Evolutionary conservation across 1,284 basidiomycete genomes (phyloP).

Genomic region (Cronartium quercuum): DNA sequence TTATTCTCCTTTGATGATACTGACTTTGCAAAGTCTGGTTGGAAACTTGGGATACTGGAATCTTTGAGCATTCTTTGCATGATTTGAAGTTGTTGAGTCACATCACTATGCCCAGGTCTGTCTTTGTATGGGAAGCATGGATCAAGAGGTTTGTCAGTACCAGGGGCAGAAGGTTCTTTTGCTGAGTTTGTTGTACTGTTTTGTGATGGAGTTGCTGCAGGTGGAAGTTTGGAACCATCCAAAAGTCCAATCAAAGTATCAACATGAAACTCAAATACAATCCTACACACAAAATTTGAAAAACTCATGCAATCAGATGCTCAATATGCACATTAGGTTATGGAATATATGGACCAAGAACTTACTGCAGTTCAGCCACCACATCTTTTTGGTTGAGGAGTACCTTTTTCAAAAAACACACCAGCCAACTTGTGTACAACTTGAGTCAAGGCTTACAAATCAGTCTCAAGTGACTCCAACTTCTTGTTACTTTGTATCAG

Average conservation of each 20-base stretch:
- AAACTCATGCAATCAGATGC: not conserved
- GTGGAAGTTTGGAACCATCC: not conserved
- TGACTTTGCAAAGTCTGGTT: conserved; percentile 10
- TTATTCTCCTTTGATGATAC: not conserved
- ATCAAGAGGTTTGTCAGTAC: not conserved
- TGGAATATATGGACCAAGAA: not conserved
- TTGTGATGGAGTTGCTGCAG: not conserved
- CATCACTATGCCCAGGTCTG: conserved; percentile 12
- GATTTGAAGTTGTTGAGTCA: conserved; percentile 11
- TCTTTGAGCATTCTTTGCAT: conserved; percentile 19
- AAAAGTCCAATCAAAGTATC: not conserved
- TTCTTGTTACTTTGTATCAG: not conserved
- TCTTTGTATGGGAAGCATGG: conserved; percentile 15
- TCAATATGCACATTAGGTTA: not conserved
- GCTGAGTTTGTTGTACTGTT: not conserved
- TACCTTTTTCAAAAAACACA: not conserved
- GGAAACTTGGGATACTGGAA: conserved; percentile 1
- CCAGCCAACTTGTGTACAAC: not conserved
- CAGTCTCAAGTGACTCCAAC: not conserved
- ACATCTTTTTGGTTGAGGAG: not conserved
- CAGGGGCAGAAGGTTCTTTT: not conserved
- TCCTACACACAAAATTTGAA: not conserved
- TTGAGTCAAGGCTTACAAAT: not conserved
- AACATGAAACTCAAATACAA: not conserved
- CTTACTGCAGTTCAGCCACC: not conserved